phyloP scores from a whole-genome alignment of 192 early-diverging fungal species.

The Rhizophlyctis rosea region DNA sequence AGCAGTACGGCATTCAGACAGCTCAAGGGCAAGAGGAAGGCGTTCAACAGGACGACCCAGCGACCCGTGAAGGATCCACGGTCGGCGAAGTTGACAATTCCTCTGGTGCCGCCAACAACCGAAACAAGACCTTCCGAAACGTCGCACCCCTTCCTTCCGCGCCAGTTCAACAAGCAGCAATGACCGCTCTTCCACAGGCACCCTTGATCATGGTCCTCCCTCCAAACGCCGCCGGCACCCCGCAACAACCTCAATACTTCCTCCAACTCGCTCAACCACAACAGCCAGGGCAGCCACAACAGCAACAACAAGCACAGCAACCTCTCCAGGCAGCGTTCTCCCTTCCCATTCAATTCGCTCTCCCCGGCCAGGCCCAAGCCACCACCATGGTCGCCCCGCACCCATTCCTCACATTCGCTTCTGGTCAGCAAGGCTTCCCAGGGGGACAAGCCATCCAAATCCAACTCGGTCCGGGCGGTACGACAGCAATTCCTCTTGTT shows the following conservation, averaged over 20 bases:
- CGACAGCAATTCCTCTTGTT: neutral
- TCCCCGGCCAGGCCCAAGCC: neutral
- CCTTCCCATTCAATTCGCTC: neutral
- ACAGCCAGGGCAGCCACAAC: neutral
- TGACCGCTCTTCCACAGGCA: neutral
- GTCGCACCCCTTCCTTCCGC: neutral
- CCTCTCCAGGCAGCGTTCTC: neutral
- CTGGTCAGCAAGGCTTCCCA: neutral
- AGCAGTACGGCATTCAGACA: no score
- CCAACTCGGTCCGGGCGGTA: neutral
- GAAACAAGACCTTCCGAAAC: neutral
- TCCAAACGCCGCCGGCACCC: neutral
- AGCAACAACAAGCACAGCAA: neutral
- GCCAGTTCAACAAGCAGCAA: neutral
- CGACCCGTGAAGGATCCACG: no score
- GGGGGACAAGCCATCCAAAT: neutral
- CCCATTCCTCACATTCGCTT: neutral
- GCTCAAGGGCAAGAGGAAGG: no score
- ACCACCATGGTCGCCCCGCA: neutral
- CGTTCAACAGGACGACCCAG: no score
- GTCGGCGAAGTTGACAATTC: no score
- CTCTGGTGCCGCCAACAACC: no score
- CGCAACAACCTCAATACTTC: neutral
- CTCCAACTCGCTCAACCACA: neutral
- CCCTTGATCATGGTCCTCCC: neutral